Percentiles rank a stretch among this genome's conserved stretches.
Evolutionary conservation across 768 basidiomycete species (phyloP).

Genomic region (Hericium erinaceus): DNA sequence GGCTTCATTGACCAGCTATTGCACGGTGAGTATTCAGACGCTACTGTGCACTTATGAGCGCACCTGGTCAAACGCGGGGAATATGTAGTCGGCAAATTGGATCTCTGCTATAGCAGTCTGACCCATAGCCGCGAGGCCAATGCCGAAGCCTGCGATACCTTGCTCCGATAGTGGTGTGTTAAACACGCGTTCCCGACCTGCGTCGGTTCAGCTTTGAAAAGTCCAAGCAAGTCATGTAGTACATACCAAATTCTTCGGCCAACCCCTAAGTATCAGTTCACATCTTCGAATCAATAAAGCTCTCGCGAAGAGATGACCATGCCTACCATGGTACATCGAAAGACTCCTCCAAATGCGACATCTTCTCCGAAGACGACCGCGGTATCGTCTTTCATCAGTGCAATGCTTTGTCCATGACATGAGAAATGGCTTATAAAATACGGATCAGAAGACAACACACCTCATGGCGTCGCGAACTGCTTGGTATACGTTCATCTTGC

Average conservation of each 20-base stretch:
- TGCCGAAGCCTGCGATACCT: slow-evolving; percentile 91
- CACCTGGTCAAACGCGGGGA: slow-evolving; percentile 91
- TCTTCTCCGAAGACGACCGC: slow-evolving; percentile 89
- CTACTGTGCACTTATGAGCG: slow-evolving; percentile 1
- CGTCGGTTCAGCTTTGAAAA: not conserved
- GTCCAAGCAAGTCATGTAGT: not conserved
- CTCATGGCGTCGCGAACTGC: slow-evolving; percentile 87
- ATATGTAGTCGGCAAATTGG: slow-evolving; percentile 87
- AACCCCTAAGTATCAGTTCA: slow-evolving; percentile 46
- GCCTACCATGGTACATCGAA: slow-evolving; percentile 83
- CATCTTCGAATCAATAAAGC: not conserved
- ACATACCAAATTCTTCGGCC: slow-evolving; percentile 84
- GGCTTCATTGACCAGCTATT: slow-evolving; percentile 86
- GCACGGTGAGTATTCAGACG: not conserved
- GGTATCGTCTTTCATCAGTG: slow-evolving; percentile 74
- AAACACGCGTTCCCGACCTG: slow-evolving; percentile 87
- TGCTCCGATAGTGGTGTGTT: slow-evolving; percentile 92
- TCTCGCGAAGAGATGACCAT: slow-evolving; percentile 3
- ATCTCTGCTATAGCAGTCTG: slow-evolving; percentile 94
- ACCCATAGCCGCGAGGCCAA: slow-evolving; percentile 87
- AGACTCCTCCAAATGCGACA: slow-evolving; percentile 91
- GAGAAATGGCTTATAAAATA: not conserved
- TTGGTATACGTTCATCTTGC: slow-evolving; percentile 95
- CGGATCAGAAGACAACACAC: slow-evolving; percentile 27
- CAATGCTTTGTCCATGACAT: slow-evolving; percentile 41